Base-by-base conservation (phyloP, 2,329 filamentous ascomycete species). In the Pseudogymnoascus sp. region DNA sequence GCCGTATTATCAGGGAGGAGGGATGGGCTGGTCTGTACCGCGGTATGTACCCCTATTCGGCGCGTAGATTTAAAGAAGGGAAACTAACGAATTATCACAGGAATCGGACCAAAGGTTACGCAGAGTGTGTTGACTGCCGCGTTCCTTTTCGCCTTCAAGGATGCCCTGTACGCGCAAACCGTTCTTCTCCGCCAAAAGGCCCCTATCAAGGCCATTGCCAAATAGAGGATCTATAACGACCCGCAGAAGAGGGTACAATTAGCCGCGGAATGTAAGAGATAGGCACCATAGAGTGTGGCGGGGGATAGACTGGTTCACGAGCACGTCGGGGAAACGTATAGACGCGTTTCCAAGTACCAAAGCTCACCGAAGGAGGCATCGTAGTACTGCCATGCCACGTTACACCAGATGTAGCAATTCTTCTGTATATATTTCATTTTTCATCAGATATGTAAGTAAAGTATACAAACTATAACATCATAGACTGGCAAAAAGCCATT, bases 91-190 rank as follows among this genome's bases (percentile, higher is more conserved):
- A 58, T 58, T 12, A 38, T 12, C 50, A 57, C 66, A 96, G 92
- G 93, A 60, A 96, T 99, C 71, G 91, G 87, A 20, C 91, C 94
- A 67, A 99, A 99, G 81, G 88, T 99, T 67, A 92, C 91, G 18
- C 94, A 99, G 77, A 97, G 92, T 72, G 94, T 97, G 50, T 82
- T 99, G 64, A 99, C 94, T 4, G 94, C 94, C 5, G 94, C 94
- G 2, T 91, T 97, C 76, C 79, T 99, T 62, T 99, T 99, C 73
- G 94, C 92, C 1, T 97, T 99, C 79, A 99, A 99, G 80, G 94
- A 99, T 72, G 90, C 91, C 6, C 81, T 99, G 5, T 99, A 97
- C 73, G 89, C 91, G 69, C 85, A 88, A 74, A 92, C 86, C 0
- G 77, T 93, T 58, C 83, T 79, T 68, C 82, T 91, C 32, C 81